Conservation (phyloP, 2,329 filamentous ascomycete species). For the Reticulascus tulasneorum region DNA sequence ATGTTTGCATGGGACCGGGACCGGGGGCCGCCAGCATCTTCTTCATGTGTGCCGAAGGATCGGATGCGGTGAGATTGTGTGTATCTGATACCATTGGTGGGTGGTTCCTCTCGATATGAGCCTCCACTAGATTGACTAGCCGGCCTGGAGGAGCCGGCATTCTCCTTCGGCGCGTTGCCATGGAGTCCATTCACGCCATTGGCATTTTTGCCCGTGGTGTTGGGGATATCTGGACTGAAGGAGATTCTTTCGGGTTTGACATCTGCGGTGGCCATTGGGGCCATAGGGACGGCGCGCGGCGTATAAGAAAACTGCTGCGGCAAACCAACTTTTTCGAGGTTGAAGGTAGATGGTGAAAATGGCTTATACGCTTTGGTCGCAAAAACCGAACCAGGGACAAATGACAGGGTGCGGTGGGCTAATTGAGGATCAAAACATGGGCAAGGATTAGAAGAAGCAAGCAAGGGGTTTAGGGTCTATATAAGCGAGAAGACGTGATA, state of each 20-base stretch:
- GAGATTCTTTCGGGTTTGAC: constrained; percentile 1
- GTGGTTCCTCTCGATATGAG: constrained; percentile 12
- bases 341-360: too few relatives aligned
- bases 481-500: too few relatives aligned
- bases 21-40: constrained; percentile 28
- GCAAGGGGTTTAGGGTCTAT: too few relatives aligned
- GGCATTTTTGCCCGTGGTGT: constrained; percentile 2
- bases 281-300: constrained; percentile 4
- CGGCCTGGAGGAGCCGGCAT: background rate
- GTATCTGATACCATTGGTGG: constrained; percentile 13
- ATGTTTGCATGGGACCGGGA: constrained; percentile 24
- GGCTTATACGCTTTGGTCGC: too few relatives aligned
- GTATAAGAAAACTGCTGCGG: too few relatives aligned
- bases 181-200: constrained; percentile 5
- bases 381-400: too few relatives aligned
- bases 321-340: too few relatives aligned
- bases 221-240: constrained; percentile 2
- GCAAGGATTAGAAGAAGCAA: too few relatives aligned
- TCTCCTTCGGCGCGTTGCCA: constrained; percentile 6
- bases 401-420: too few relatives aligned
- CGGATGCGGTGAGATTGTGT: constrained; percentile 21
- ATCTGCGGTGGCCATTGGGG: constrained; percentile 8
- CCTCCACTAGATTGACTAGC: too few relatives aligned
- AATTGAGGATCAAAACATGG: too few relatives aligned
- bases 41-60: constrained; percentile 24